These are phyloP conservation scores for Setomelanomma holmii DNA, from an alignment of 2,329 filamentous ascomycete species.

Conservation along the genomic window DNA sequence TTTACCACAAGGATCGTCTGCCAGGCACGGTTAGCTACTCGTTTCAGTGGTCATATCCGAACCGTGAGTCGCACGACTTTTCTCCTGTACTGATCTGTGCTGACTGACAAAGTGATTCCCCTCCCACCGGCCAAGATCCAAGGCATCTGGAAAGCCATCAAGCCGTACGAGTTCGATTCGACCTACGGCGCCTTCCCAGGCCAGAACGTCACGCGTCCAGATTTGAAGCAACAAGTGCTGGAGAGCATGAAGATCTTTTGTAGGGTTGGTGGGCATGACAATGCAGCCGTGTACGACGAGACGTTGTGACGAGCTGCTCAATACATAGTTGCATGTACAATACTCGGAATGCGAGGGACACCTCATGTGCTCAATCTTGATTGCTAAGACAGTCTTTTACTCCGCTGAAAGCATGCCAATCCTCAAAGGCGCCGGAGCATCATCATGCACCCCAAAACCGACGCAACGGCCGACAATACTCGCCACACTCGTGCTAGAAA, in stretches of 20 bases:
- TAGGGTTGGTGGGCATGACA: constrained; percentile 56
- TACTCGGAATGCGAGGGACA: too few species aligned
- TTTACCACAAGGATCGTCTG: constrained; percentile 49
- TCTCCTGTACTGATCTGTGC: constrained; percentile 56
- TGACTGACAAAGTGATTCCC: constrained; percentile 68
- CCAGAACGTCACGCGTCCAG: constrained; percentile 63
- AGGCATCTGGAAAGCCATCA: constrained; percentile 73
- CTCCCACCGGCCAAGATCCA: constrained; percentile 68
- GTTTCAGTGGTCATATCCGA: constrained; percentile 73
- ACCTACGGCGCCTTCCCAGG: constrained; percentile 73
- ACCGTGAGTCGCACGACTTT: constrained; percentile 11
- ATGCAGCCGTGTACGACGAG: constrained; percentile 50
- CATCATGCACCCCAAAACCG: neutral
- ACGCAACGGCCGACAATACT: neutral
- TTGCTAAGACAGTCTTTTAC: constrained; percentile 17
- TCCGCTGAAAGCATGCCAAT: constrained; percentile 2
- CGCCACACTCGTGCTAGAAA: constrained; percentile 7
- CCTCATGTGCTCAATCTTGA: neutral
- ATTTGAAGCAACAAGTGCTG: constrained; percentile 70
- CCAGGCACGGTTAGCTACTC: constrained; percentile 62
- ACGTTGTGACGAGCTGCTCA: constrained; percentile 13
- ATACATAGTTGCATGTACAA: too few species aligned
- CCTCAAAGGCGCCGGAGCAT: neutral
- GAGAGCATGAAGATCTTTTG: constrained; percentile 81
- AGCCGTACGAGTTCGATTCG: constrained; percentile 66